phyloP scores from a whole-genome alignment of 202 grass and related monocot species.

The Digitaria exilis region DNA sequence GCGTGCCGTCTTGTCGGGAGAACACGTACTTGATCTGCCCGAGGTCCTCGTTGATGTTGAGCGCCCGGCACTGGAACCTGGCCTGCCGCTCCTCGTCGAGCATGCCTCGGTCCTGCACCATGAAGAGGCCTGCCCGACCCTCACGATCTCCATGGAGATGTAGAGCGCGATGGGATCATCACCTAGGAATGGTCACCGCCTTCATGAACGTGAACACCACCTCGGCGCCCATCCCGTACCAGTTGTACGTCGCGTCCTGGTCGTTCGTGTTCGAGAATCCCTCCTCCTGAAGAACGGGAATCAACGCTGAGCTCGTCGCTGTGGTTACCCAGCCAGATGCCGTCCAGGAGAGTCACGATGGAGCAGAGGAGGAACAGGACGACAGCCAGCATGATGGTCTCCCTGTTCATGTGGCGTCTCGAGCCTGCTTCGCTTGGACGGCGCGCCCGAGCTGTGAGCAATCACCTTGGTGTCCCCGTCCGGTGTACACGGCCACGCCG shows the following conservation, averaged over 20 bases:
- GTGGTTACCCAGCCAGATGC: conserved; percentile 71
- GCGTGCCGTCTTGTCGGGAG: conserved; percentile 88
- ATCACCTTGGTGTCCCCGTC: conserved; percentile 92
- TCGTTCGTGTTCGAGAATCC: conserved; percentile 20
- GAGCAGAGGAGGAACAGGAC: conserved; percentile 49
- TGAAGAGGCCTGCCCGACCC: conserved; percentile 79
- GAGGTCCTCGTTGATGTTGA: conserved; percentile 98
- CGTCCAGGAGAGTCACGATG: conserved; percentile 62
- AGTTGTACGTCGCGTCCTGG: conserved; percentile 42
- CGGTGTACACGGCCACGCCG: conserved; percentile 89
- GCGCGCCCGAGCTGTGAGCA: conserved; percentile 85
- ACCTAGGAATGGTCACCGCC: conserved; percentile 69
- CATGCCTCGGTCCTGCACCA: conserved; percentile 79
- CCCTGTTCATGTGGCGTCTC: conserved; percentile 83
- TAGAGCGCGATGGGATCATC: conserved; percentile 77
- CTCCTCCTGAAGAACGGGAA: conserved; percentile 73
- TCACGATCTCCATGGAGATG: conserved; percentile 92
- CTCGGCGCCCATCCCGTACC: conserved; percentile 65
- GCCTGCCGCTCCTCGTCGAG: conserved; percentile 52
- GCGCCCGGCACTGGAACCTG: conserved; percentile 80
- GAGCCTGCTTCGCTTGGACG: conserved; percentile 89
- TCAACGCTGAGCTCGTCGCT: conserved; percentile 41
- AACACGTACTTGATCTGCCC: conserved; percentile 92
- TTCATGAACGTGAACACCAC: conserved; percentile 79
- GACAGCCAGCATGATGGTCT: conserved; percentile 62